Conservation (phyloP, 2,329 filamentous ascomycete species). For the Capronia epimyces region DNA sequence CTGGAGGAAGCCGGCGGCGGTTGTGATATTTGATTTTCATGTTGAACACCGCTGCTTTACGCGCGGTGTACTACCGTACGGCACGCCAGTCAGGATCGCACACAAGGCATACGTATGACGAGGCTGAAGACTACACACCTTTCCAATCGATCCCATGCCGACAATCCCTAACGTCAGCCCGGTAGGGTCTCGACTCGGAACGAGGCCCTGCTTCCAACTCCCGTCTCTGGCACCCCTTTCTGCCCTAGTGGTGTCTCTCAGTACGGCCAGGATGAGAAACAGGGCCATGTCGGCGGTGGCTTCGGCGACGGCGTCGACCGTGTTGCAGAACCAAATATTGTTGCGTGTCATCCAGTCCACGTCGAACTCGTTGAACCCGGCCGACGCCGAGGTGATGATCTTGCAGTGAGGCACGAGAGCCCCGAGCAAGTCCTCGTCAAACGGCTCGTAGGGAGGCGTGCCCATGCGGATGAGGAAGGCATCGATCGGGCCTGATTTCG, state of each 20-base stretch:
- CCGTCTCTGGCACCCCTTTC: conserved; percentile 38
- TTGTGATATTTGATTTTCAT: conserved; percentile 75
- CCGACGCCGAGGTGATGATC: conserved; percentile 44
- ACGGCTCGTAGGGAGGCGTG: conserved; percentile 46
- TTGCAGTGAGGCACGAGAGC: conserved; percentile 41
- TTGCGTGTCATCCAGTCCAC: conserved; percentile 59
- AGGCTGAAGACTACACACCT: too few relatives aligned
- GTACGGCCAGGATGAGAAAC: conserved; percentile 43
- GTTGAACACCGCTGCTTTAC: conserved; percentile 67
- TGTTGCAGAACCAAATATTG: conserved; percentile 52
- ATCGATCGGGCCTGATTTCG: conserved; percentile 39
- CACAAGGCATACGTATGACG: too few relatives aligned
- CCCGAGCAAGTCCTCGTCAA: conserved; percentile 43
- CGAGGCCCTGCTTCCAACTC: conserved; percentile 36
- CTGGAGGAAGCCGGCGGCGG: conserved; percentile 54
- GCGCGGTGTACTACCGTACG: conserved; percentile 14
- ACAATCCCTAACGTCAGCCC: conserved; percentile 46
- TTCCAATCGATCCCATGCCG: conserved; percentile 47
- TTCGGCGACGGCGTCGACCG: conserved; percentile 49
- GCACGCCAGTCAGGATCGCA: too few relatives aligned
- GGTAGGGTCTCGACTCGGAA: conserved; percentile 41
- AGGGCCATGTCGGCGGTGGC: conserved; percentile 50
- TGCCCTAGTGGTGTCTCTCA: conserved; percentile 44
- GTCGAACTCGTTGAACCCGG: conserved; percentile 55
- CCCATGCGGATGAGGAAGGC: conserved; percentile 50